phyloP scores from a whole-genome alignment of 306 rosid species.

The Argentina anserina region DNA sequence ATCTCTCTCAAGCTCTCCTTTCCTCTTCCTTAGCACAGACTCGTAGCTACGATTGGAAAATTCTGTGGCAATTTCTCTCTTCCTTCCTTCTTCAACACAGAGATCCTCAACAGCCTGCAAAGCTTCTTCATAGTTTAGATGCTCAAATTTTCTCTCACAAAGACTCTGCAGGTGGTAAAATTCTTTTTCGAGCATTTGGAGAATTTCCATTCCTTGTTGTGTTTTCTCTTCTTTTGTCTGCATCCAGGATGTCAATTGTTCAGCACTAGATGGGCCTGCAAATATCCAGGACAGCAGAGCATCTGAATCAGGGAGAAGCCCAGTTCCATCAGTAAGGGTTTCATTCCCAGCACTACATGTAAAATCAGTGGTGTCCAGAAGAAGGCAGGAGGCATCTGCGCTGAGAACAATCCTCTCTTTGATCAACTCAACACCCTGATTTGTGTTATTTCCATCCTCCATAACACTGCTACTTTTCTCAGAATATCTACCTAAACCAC shows the following conservation, averaged over 20 bases:
- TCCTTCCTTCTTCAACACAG: slow-evolving; percentile 77
- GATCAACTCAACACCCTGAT: slow-evolving; percentile 44
- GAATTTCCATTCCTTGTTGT: slow-evolving; percentile 61
- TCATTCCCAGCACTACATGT: slow-evolving; percentile 34
- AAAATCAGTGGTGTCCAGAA: slow-evolving; percentile 57
- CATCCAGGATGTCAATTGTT: slow-evolving; percentile 74
- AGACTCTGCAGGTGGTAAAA: slow-evolving; percentile 68
- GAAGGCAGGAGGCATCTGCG: slow-evolving; percentile 71
- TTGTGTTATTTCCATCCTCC: slow-evolving; percentile 42
- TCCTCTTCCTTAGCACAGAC: slow-evolving; percentile 67
- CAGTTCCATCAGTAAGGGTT: slow-evolving; percentile 41
- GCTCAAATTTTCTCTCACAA: slow-evolving; percentile 82
- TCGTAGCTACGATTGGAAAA: slow-evolving; percentile 65
- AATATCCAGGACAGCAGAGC: slow-evolving; percentile 75
- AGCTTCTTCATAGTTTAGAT: slow-evolving; percentile 70
- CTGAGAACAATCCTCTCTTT: slow-evolving; percentile 73
- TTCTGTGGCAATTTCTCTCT: slow-evolving; percentile 59
- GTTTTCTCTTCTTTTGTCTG: slow-evolving; percentile 63
- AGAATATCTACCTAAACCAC: slow-evolving; percentile 70
- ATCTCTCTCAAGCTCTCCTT: slow-evolving; percentile 75
- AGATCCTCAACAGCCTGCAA: slow-evolving; percentile 77
- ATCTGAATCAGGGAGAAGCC: slow-evolving; percentile 37
- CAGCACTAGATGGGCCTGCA: slow-evolving; percentile 63
- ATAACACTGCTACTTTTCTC: slow-evolving; percentile 50
- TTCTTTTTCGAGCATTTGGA: slow-evolving; percentile 79